phyloP scores from a whole-genome alignment of 1,139 yeast genomes.

The Geotrichum europaeum region DNA sequence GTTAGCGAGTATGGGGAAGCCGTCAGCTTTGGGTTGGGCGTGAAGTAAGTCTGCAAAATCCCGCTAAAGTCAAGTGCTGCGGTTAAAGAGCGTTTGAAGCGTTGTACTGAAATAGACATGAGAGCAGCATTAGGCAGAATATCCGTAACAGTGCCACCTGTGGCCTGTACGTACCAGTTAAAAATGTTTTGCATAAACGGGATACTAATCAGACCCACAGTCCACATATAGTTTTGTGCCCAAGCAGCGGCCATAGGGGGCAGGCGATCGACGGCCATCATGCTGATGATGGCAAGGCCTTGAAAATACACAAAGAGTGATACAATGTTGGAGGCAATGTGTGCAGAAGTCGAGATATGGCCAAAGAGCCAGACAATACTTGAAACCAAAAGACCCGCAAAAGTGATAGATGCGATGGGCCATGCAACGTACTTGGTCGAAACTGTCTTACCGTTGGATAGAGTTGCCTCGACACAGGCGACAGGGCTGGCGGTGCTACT shows the following conservation, averaged over 20 bases:
- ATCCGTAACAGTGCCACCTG: slow-evolving; percentile 84
- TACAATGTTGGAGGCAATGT: slow-evolving; percentile 91
- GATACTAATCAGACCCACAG: slow-evolving; percentile 79
- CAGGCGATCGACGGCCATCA: slow-evolving; percentile 90
- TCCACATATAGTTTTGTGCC: slow-evolving; percentile 97
- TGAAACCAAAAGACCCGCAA: slow-evolving; percentile 78
- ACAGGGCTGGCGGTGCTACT: slow-evolving; percentile 39
- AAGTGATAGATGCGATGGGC: slow-evolving; percentile 93
- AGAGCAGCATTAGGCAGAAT: slow-evolving; percentile 52
- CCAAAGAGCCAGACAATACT: slow-evolving; percentile 85
- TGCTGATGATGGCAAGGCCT: slow-evolving; percentile 82
- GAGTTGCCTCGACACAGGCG: slow-evolving; percentile 89
- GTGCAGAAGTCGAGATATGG: slow-evolving; percentile 90
- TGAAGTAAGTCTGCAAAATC: slow-evolving; percentile 22
- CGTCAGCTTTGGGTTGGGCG: slow-evolving; percentile 17
- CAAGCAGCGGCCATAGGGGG: slow-evolving; percentile 99
- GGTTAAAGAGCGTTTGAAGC: slow-evolving; percentile 25
- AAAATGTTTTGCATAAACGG: slow-evolving; percentile 81
- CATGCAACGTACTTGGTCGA: slow-evolving; percentile 92
- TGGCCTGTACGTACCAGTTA: slow-evolving; percentile 93
- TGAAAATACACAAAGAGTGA: slow-evolving; percentile 92
- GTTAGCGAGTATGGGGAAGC: slow-evolving; percentile 21
- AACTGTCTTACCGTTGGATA: slow-evolving; percentile 87
- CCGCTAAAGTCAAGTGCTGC: slow-evolving; percentile 18
- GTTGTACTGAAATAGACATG: slow-evolving; percentile 77